A percentile compares a stretch with the other conserved stretches of the same genome.
Conservation (phyloP, 2,329 filamentous ascomycete genomes). For the Claviceps lovelessii region DNA sequence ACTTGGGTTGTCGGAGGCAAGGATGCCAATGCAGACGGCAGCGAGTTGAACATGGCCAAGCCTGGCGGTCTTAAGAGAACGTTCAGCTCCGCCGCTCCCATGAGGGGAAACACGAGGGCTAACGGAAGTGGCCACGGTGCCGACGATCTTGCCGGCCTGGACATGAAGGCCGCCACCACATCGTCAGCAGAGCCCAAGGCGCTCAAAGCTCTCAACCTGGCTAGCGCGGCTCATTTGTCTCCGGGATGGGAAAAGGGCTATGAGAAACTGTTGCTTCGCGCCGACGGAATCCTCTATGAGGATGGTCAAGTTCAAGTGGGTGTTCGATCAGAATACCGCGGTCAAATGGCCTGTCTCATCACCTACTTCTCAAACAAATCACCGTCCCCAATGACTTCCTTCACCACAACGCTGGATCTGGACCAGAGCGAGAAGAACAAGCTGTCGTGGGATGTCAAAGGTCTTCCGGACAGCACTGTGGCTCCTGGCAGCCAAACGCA, state of each 20-base stretch:
- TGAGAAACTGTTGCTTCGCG: conserved; percentile 61
- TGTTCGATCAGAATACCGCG: conserved; percentile 82
- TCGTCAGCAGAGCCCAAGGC: conserved; percentile 42
- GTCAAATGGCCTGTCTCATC: conserved; percentile 90
- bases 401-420: conserved; percentile 87
- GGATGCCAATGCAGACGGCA: conserved; percentile 71
- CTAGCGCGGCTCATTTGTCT: conserved; percentile 80
- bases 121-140: conserved; percentile 31
- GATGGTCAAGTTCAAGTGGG: conserved; percentile 90
- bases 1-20: conserved; percentile 98
- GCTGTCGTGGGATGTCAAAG: conserved; percentile 76
- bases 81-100: conserved; percentile 49
- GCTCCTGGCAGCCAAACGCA: conserved; percentile 64
- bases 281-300: conserved; percentile 86
- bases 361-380: conserved; percentile 95
- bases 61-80: conserved; percentile 72
- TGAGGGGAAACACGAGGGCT: conserved; percentile 30
- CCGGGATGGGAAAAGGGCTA: conserved; percentile 91
- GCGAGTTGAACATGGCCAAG: conserved; percentile 68
- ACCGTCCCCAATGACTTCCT: conserved; percentile 68
- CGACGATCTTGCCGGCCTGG: conserved; percentile 66
- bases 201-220: conserved; percentile 64
- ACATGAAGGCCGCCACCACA: conserved; percentile 52
- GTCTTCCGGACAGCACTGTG: conserved; percentile 71
- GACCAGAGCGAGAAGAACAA: conserved; percentile 49